Percentiles rank a stretch among this genome's conserved stretches.
Conservation (phyloP, 805 yeast genomes). For the Saturnispora diversa region DNA sequence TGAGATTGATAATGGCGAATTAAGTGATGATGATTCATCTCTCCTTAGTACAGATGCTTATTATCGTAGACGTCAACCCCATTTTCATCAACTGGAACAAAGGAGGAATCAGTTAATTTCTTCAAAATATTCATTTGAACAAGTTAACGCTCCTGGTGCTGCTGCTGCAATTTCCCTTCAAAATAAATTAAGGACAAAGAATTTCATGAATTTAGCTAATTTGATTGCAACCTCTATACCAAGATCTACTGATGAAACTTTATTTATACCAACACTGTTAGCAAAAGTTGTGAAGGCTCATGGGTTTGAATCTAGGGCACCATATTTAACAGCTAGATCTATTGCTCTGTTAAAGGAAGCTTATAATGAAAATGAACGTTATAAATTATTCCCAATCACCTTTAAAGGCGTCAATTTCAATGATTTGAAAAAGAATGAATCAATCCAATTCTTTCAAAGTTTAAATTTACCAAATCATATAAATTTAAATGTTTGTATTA, state of each 20-base stretch:
- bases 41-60: constrained; percentile 15
- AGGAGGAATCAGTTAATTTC: constrained; percentile 15
- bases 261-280: constrained; percentile 63
- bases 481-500: constrained; percentile 59
- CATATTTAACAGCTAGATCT: constrained; percentile 62
- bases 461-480: constrained; percentile 43
- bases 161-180: constrained; percentile 57
- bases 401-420: constrained; percentile 34
- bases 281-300: constrained; percentile 62
- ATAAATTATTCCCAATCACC: constrained; percentile 25
- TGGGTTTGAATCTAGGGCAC: constrained; percentile 64
- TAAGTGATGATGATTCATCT: constrained; percentile 41
- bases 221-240: constrained; percentile 68
- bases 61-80: background rate
- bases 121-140: constrained; percentile 40
- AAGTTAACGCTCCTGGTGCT: constrained; percentile 67
- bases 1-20: constrained; percentile 38
- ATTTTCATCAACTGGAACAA: constrained; percentile 16
- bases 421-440: constrained; percentile 33
- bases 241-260: constrained; percentile 68
- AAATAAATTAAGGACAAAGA: constrained; percentile 35
- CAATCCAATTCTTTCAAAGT: constrained; percentile 37
- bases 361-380: constrained; percentile 28
- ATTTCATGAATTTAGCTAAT: constrained; percentile 41
- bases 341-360: constrained; percentile 60